These are phyloP conservation scores for Penicillium griseofulvum DNA, from an alignment of 2,329 filamentous ascomycete species.

Conservation along the genomic window DNA sequence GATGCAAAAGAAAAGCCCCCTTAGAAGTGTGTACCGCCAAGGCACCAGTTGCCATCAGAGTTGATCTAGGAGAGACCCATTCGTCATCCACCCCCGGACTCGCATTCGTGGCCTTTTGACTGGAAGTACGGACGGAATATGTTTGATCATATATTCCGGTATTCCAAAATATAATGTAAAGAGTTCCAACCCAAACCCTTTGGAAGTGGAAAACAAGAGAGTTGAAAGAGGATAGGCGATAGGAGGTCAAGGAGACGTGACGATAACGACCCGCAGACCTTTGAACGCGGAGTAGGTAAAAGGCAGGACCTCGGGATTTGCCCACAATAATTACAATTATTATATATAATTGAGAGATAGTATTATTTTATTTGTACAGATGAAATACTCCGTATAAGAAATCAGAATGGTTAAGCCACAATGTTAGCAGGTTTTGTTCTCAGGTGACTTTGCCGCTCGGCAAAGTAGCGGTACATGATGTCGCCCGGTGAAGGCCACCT, in stretches of 20 bases:
- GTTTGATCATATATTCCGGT: constrained; percentile 7
- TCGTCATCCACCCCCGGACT: constrained; percentile 34
- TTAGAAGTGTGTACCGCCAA: constrained; percentile 28
- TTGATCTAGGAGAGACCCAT: constrained; percentile 35
- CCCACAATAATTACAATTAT: background rate
- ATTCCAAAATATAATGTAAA: constrained; percentile 5
- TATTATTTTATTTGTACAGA: background rate
- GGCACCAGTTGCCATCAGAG: constrained; percentile 38
- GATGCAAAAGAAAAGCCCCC: constrained; percentile 24
- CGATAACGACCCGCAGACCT: constrained; percentile 23
- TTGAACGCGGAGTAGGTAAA: constrained; percentile 1
- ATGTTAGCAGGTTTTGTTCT: constrained; percentile 9
- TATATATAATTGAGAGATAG: background rate
- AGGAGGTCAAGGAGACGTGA: constrained; percentile 19
- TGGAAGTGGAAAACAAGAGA: background rate
- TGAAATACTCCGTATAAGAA: background rate
- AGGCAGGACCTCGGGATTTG: background rate
- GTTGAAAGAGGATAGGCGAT: constrained; percentile 12
- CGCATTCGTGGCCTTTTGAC: constrained; percentile 24
- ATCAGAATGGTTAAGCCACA: constrained; percentile 1
- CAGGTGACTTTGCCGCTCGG: constrained; percentile 26
- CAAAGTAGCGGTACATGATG: constrained; percentile 22
- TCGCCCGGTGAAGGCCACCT: constrained; percentile 3
- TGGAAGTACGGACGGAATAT: background rate
- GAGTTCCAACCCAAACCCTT: background rate